Evolutionary conservation across 176 grass and related monocot species (phyloP).

Genomic region (Carex littledalei): DNA sequence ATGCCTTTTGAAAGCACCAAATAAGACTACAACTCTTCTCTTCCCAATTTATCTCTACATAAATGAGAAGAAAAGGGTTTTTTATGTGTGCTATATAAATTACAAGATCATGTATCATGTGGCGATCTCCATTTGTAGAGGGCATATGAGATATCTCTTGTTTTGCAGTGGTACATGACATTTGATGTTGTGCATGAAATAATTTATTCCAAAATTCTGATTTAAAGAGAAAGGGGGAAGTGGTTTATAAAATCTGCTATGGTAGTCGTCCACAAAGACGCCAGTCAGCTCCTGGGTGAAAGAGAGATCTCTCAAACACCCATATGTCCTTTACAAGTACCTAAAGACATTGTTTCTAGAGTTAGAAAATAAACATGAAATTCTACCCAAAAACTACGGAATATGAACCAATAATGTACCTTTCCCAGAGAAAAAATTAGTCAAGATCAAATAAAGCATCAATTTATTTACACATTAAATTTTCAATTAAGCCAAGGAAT

Average conservation of each 20-base stretch:
- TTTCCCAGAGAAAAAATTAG: neutral
- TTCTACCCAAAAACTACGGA: neutral
- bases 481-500: neutral
- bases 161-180: neutral
- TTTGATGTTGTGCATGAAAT: neutral
- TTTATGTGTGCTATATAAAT: neutral
- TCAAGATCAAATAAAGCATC: neutral
- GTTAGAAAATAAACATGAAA: neutral
- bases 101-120: slow-evolving; percentile 1
- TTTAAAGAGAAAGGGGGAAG: neutral
- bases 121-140: neutral
- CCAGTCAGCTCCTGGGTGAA: slow-evolving; percentile 74
- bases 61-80: neutral
- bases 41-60: neutral
- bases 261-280: slow-evolving; percentile 55
- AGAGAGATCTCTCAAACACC: slow-evolving; percentile 87
- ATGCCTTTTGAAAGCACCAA: neutral
- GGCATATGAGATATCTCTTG: neutral
- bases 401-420: no score
- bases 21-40: neutral
- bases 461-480: neutral
- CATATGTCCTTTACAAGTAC: slow-evolving; percentile 78
- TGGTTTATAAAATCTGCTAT: slow-evolving; percentile 21
- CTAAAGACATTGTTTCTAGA: slow-evolving; percentile 32
- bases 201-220: neutral